Evolutionary conservation across 2,329 filamentous ascomycete species (phyloP).

Genomic region (Aspergillus sp.): DNA sequence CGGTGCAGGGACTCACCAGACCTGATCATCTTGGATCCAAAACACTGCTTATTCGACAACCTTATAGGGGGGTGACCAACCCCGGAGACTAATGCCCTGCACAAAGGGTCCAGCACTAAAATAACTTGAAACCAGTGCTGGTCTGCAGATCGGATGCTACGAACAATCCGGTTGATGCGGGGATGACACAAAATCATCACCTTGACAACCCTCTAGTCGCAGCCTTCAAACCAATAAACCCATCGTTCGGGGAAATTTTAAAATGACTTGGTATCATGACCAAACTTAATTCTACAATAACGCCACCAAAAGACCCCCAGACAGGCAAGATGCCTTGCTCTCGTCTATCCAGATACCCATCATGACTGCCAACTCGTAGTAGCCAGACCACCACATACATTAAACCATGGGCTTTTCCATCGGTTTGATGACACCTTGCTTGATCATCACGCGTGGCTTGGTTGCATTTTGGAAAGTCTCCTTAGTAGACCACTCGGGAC

Average conservation of each 20-base stretch:
- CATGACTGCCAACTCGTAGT: conserved; percentile 9
- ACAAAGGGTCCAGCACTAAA: not conserved
- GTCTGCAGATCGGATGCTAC: not conserved
- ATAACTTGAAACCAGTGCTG: not conserved
- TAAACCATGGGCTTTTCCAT: conserved; percentile 74
- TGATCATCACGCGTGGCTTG: conserved; percentile 85
- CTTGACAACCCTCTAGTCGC: not conserved
- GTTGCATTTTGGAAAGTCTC: conserved; percentile 85
- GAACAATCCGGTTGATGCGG: not conserved
- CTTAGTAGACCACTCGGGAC: conserved; percentile 96
- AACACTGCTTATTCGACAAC: conserved; percentile 10
- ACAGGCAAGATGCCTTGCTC: not conserved
- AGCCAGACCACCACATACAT: conserved; percentile 9
- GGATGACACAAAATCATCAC: not conserved
- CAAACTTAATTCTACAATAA: conserved; percentile 5
- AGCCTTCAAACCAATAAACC: not conserved
- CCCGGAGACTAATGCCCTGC: not conserved
- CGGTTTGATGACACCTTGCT: conserved; percentile 85
- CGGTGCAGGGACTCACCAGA: conserved; percentile 17
- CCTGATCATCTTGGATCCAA: conserved; percentile 17
- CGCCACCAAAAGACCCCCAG: not conserved
- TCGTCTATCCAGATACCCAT: not conserved
- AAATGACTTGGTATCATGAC: conserved; percentile 17
- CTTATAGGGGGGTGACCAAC: conserved; percentile 5
- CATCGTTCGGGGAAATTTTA: not conserved